Evolutionary conservation across 345 rosid genomes (phyloP).

Genomic region (Camelina sativa): DNA sequence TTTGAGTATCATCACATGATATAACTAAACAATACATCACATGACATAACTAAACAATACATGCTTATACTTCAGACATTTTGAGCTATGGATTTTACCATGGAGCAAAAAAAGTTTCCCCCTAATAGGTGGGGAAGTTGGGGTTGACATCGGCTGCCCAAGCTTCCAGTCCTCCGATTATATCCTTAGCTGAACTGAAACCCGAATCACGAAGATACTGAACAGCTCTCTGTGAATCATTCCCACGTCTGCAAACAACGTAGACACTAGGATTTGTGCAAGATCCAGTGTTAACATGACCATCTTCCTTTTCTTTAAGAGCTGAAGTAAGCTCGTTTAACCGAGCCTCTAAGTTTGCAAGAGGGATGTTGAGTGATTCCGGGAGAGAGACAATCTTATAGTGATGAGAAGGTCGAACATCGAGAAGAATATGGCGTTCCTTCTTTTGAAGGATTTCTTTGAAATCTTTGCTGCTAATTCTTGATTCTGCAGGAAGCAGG

Average conservation of each 20-base stretch:
- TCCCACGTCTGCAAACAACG: slow-evolving; percentile 87
- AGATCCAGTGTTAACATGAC: slow-evolving; percentile 13
- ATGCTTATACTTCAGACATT: slow-evolving; percentile 3
- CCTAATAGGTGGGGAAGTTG: slow-evolving; percentile 71
- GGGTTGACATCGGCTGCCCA: slow-evolving; percentile 87
- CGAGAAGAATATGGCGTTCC: slow-evolving; percentile 65
- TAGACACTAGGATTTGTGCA: slow-evolving; percentile 54
- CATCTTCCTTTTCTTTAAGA: slow-evolving; percentile 54
- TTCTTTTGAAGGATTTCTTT: slow-evolving; percentile 52
- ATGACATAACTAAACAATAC: slow-evolving; percentile 27
- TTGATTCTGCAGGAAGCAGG: slow-evolving; percentile 57
- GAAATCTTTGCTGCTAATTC: slow-evolving; percentile 71
- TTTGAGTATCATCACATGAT: slow-evolving; percentile 4
- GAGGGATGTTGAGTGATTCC: slow-evolving; percentile 71
- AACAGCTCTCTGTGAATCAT: slow-evolving; percentile 94
- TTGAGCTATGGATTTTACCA: not conserved
- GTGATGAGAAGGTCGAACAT: slow-evolving; percentile 89
- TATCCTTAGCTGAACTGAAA: slow-evolving; percentile 66
- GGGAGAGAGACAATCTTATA: slow-evolving; percentile 86
- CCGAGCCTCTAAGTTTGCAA: slow-evolving; percentile 64
- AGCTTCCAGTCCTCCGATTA: slow-evolving; percentile 78
- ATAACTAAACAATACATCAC: slow-evolving; percentile 26
- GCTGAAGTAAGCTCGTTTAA: slow-evolving; percentile 67
- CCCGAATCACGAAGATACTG: slow-evolving; percentile 65
- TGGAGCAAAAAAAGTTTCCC: not conserved